These are phyloP conservation scores for Sabuloglossum arenarium DNA, from an alignment of 495 filamentous ascomycete genomes.

Conservation along the genomic window DNA sequence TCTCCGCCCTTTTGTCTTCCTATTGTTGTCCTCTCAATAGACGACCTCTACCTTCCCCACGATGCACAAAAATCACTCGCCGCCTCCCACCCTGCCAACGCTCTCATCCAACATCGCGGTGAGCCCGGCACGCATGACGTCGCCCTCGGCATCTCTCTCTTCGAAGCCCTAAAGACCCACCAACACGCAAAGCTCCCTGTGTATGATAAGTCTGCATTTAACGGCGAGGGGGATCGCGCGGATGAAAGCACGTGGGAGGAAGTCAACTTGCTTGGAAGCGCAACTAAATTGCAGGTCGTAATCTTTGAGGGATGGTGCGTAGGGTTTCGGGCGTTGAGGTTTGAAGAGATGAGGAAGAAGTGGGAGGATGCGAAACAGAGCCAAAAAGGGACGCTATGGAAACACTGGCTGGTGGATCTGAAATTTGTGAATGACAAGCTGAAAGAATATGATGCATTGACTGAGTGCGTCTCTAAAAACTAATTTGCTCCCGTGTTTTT, in stretches of 20 bases:
- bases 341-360: constrained; percentile 28
- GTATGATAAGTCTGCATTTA: constrained; percentile 69
- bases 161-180: constrained; percentile 34
- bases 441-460: constrained; percentile 47
- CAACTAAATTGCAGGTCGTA: constrained; percentile 35
- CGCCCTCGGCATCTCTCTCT: constrained; percentile 35
- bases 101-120: constrained; percentile 61
- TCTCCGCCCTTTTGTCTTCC: constrained; percentile 43
- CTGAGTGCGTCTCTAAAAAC: constrained; percentile 27
- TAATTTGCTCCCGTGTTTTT: background rate
- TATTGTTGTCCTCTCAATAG: constrained; percentile 65
- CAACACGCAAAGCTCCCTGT: constrained; percentile 39
- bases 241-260: constrained; percentile 27
- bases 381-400: constrained; percentile 28
- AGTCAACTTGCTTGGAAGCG: constrained; percentile 33
- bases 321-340: constrained; percentile 50
- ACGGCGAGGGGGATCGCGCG: constrained; percentile 50
- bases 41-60: constrained; percentile 76
- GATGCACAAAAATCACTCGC: constrained; percentile 50
- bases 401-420: constrained; percentile 45
- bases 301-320: constrained; percentile 90
- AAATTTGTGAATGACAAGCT: constrained; percentile 51
- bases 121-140: constrained; percentile 79
- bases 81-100: constrained; percentile 41
- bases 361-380: constrained; percentile 30